Evolutionary conservation across 1,284 basidiomycete species (phyloP), one percentile per base, ranked within the genome.

Genomic region (Fereydounia khargensis): DNA sequence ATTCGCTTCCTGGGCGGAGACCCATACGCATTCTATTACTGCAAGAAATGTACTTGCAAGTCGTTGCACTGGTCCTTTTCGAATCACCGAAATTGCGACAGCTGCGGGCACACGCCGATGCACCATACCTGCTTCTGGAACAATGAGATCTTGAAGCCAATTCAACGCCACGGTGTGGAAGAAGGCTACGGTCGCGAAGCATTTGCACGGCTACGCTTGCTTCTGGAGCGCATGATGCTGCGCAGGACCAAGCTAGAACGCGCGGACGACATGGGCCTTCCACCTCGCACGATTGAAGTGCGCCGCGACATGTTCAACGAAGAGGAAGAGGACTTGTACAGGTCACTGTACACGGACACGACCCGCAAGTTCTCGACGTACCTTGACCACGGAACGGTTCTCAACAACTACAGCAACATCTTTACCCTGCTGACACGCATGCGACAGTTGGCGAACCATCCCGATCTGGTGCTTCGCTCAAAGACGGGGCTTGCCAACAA

Each of bases 181-280:
- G 35, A 37, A 10, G 73, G 73, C 39, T 70, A 75, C 37, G 73
- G 73, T 14, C 46, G 47, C 4, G 65, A 70, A 24, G 71, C 73
- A 1, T 74, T 74, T 48, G 36, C 39, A 8, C 68, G 68, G 30
- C 47, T 76, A 34, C 68, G 71, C 16, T 83, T 90, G 36, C 79
- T 98, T 21, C 80, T 99, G 16, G 90, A 94, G 74, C 81, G 89
- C 47, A 90, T 98, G 88, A 98, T 98, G 95, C 82, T 99, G 37
- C 85, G 92, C 21, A 39, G 47, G 43, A 69, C 43, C 16, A 71
- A 90, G 85, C 79, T 98, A 30, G 89, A 99, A 83, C 83, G 89
- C 39, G 94, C 94, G 1, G 95, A 99, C 72, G 95, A 99, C 76
- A 84, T 99, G 38, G 95, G 91, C 5, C 79, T 98, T n/a, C 95